phyloP scores from a whole-genome alignment of 495 filamentous ascomycete species.

The Daldinia decipiens region DNA sequence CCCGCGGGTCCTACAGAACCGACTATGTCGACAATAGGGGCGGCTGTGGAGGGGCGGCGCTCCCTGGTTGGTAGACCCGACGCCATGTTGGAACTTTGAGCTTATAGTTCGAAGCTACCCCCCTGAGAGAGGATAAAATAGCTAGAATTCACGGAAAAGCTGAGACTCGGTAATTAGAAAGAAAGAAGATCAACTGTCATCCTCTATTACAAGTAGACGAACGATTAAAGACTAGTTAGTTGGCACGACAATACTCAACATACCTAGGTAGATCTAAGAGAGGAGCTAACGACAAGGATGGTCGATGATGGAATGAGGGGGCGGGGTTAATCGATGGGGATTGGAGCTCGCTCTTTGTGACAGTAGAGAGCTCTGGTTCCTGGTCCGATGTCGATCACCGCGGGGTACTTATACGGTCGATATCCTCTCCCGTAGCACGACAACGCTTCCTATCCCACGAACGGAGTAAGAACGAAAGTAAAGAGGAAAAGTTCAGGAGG shows the following conservation, averaged over 20 bases:
- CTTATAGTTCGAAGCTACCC: conserved; percentile 17
- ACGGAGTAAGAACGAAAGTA: conserved; percentile 1
- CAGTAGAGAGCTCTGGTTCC: conserved; percentile 30
- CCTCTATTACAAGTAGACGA: conserved; percentile 19
- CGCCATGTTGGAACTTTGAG: conserved; percentile 46
- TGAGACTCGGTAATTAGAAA: conserved; percentile 14
- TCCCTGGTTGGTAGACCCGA: conserved; percentile 53
- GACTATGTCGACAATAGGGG: conserved; percentile 82
- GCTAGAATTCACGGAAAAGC: conserved; percentile 16
- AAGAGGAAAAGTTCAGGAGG: neutral
- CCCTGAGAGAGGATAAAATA: neutral
- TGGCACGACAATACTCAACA: conserved; percentile 29
- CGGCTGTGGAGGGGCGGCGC: conserved; percentile 79
- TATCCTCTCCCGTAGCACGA: conserved; percentile 14
- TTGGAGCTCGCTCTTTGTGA: conserved; percentile 33
- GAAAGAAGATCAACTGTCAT: conserved; percentile 3
- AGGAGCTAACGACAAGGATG: conserved; percentile 23
- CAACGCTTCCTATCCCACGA: conserved; percentile 22
- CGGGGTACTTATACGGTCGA: conserved; percentile 17
- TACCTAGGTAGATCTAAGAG: conserved; percentile 11
- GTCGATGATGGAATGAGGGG: conserved; percentile 39
- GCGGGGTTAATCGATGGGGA: conserved; percentile 36
- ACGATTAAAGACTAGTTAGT: conserved; percentile 4
- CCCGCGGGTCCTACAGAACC: conserved; percentile 79
- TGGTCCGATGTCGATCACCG: conserved; percentile 36